Evolutionary conservation across 495 filamentous ascomycete genomes (phyloP), one percentile per base, ranked within the genome.

Genomic region (Daldinia grandis): DNA sequence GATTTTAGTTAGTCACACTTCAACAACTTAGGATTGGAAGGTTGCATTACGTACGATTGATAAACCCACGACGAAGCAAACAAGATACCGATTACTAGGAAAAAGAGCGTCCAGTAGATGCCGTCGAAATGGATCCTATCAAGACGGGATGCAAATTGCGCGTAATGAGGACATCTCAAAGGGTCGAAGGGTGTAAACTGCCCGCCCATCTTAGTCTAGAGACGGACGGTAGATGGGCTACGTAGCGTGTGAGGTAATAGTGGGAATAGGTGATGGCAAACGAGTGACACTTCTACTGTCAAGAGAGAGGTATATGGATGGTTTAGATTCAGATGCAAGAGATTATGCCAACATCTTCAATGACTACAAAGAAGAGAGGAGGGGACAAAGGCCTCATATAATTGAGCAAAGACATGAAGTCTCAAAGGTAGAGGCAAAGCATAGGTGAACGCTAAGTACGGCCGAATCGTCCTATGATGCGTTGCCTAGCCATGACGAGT

Each of bases 61-160:
- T 78, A 84, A 62, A 79, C 71, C 73, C 74, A 80, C 24, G 82
- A 81, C 1, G 82, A 57, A 10, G 75, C 53, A 38, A 83, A 80
- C 1, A 84, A 68, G 44, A 82, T 74, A 5, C 75, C 0, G 21
- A 85, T 73, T 40, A 82, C 79, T 0, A 74, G 21, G 19, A 76
- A 65, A 55, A 85, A 86, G 1, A 85, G 74, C 14, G 78, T 47
- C 83, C 82, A 85, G 73, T 84, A 86, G 44, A 84, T 78, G 21
- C 73, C 69, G 59, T 84, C 80, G 42, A 83, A 82, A n/a, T 80
- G 72, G 30, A 30, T 19, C 54, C 82, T 74, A 38, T 71, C 70
- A 10, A 86, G 74, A 51, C 78, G 66, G 2, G 78, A 61, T 14
- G 82, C 78, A 65, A 85, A 84, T 50, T 74, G 73, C 10, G 84